Evolutionary conservation across 768 basidiomycete genomes (phyloP).

Genomic region (Lentinula boryana): DNA sequence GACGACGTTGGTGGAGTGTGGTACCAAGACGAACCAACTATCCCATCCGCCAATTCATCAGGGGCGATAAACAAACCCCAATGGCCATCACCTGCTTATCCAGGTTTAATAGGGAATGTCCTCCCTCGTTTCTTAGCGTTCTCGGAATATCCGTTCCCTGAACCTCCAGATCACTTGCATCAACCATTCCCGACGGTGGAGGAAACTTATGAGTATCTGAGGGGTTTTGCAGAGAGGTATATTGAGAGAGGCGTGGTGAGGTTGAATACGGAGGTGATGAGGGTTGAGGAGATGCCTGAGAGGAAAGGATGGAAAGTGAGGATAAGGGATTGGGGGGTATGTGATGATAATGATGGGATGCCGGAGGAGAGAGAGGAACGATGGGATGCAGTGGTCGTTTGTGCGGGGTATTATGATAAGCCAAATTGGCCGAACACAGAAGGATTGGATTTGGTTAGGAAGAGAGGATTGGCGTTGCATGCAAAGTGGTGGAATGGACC

Average conservation of each 20-base stretch:
- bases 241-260: conserved; percentile 22
- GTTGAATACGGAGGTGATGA: conserved; percentile 32
- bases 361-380: conserved; percentile 20
- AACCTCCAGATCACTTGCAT: no score
- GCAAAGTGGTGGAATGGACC: conserved; percentile 37
- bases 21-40: conserved; percentile 19
- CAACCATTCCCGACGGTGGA: background rate
- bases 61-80: conserved; percentile 13
- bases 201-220: conserved; percentile 32
- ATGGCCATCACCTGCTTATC: conserved; percentile 45
- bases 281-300: conserved; percentile 26
- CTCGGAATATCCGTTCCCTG: no score
- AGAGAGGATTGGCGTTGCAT: conserved; percentile 30
- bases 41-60: background rate
- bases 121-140: conserved; percentile 12
- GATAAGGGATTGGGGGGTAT: conserved; percentile 25
- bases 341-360: conserved; percentile 10
- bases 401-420: conserved; percentile 32
- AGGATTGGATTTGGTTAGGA: conserved; percentile 31
- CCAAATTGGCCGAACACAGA: conserved; percentile 36
- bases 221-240: conserved; percentile 27
- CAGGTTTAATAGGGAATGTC: conserved; percentile 44
- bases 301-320: conserved; percentile 32
- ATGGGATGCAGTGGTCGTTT: conserved; percentile 44
- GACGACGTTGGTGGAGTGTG: conserved; percentile 20